Evolutionary conservation across 1,284 basidiomycete genomes (phyloP), one percentile per base, ranked within the genome.

Genomic region (Microbotryum silenes-acaulis): DNA sequence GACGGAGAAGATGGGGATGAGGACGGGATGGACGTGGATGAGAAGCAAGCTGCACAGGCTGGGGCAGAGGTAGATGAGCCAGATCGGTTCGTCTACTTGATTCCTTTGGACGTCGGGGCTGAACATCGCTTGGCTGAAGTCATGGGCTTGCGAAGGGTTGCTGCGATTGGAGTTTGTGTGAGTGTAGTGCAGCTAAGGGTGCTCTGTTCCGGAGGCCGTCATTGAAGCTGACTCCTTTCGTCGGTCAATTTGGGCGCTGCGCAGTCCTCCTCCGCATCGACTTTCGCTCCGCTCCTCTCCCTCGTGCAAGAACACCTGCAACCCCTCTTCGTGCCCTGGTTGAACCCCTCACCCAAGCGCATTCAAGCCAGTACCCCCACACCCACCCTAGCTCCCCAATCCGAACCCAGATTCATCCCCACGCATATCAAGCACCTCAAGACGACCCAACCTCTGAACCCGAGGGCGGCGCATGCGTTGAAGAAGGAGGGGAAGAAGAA

Each of bases 281-380:
- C 49, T 16, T 46, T 56, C 33, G 21, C 29, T 25, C 51, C 44
- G 81, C 73, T 93, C 86, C 6, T 94, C 90, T n/a, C 94, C 88
- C 74, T 94, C 91, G 67, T 89, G 85, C 91, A 91, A 94, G 76
- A 94, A 94, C 20, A 93, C 89, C 74, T 96, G 90, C 66, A 94
- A 94, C 57, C 96, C 75, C 71, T 86, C 86, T 21, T 91, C 89
- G 70, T 92, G 81, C 75, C 91, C 85, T 27, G 92, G 91, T 54
- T 66, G 46, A 54, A 55, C 31, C 72, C 71, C 23, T 59, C 62
- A 10, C 51, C 54, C 75, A 73, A 61, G 77, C 85, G 44, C 84
- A 84, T 52, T 8, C 20, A 56, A 1, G 0, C 58, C 14, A 14
- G 50, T 10, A 51, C 29, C 12, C 20, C 31, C 4, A n/a, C 61